These are phyloP conservation scores for Pythium sp. DNA, from an alignment of 352 stramenopile genomes.

Conservation along the genomic window DNA sequence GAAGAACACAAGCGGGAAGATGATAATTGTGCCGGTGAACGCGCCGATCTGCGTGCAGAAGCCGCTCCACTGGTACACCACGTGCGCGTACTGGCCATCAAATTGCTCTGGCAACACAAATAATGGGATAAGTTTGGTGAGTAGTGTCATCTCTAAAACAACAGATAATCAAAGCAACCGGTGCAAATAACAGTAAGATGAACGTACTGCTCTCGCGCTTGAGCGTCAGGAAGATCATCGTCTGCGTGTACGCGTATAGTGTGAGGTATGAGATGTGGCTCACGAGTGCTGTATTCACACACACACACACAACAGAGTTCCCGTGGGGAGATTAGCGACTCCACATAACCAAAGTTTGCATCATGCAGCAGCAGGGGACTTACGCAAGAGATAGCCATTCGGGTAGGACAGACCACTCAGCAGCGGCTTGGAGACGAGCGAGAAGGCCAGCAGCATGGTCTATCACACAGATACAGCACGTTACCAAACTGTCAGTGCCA, in stretches of 20 bases:
- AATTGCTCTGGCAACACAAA: slow-evolving; percentile 22
- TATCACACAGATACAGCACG: slow-evolving; percentile 14
- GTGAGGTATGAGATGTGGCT: slow-evolving; percentile 55
- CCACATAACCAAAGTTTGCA: background rate
- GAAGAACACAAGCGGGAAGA: slow-evolving; percentile 71
- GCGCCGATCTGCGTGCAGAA: slow-evolving; percentile 63
- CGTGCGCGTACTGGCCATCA: slow-evolving; percentile 31
- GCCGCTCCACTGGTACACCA: slow-evolving; percentile 71
- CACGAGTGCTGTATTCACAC: slow-evolving; percentile 26
- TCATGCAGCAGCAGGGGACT: slow-evolving; percentile 9
- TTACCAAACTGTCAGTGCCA: background rate
- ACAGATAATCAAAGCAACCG: slow-evolving; percentile 1
- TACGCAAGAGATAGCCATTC: slow-evolving; percentile 55
- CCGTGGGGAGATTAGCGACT: background rate
- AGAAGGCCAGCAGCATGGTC: slow-evolving; percentile 43
- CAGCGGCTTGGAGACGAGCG: slow-evolving; percentile 36
- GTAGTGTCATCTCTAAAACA: too few relatives aligned
- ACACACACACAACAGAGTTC: background rate
- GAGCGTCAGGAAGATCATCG: slow-evolving; percentile 69
- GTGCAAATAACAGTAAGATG: background rate
- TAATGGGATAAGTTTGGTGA: too few relatives aligned
- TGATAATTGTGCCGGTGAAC: slow-evolving; percentile 51
- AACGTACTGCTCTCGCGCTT: slow-evolving; percentile 45
- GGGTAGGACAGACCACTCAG: slow-evolving; percentile 26
- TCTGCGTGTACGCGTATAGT: slow-evolving; percentile 67